Conservation (phyloP, 305 asterid genomes). For the Caryopteris hybrid region DNA sequence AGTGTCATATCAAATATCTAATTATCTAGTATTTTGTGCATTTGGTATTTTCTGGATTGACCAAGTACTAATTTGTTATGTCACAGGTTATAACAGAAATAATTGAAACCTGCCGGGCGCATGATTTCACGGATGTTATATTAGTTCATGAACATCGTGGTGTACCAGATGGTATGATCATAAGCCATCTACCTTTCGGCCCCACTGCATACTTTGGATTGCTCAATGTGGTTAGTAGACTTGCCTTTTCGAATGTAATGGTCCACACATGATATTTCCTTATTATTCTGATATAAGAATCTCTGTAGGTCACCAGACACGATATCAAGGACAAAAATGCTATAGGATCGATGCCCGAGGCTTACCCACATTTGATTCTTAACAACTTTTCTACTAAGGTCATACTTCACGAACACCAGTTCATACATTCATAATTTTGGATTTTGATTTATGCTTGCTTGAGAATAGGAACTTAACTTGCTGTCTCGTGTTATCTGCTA, state of each 20-base stretch:
- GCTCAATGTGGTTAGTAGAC: constrained; percentile 80
- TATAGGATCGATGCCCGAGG: constrained; percentile 87
- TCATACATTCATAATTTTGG: neutral
- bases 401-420: neutral
- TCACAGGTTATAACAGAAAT: constrained; percentile 83
- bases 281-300: constrained; percentile 1
- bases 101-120: constrained; percentile 79
- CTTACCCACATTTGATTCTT: constrained; percentile 81
- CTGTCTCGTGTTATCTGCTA: neutral
- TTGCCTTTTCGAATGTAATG: neutral
- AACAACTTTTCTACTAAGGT: constrained; percentile 78
- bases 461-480: no score
- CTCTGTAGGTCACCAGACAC: constrained; percentile 81
- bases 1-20: neutral
- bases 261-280: neutral
- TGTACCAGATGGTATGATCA: constrained; percentile 78
- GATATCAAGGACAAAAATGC: constrained; percentile 84
- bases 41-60: neutral
- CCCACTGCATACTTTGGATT: constrained; percentile 94
- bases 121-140: constrained; percentile 89
- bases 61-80: neutral
- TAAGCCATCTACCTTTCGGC: constrained; percentile 94
- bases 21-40: neutral
- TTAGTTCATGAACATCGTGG: constrained; percentile 95
- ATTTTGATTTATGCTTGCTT: no score